phyloP scores from a whole-genome alignment of 2,329 filamentous ascomycete species.

The Pseudogymnoascus sp. region DNA sequence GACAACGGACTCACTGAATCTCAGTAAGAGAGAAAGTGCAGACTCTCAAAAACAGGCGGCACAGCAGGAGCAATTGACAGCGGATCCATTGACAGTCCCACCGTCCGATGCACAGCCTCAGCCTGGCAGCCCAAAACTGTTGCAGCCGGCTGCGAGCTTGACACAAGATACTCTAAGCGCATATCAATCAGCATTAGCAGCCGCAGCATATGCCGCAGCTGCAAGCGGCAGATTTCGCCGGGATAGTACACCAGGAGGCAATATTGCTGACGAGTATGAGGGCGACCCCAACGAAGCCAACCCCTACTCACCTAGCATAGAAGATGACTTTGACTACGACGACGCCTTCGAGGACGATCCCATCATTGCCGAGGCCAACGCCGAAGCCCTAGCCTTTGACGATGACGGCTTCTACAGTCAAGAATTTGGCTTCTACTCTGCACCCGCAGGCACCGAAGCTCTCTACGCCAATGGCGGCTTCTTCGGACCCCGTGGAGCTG shows the following conservation, averaged over 20 bases:
- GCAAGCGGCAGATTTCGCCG: constrained; percentile 67
- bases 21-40: constrained; percentile 3
- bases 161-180: constrained; percentile 53
- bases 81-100: background rate
- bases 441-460: constrained; percentile 33
- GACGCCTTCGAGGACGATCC: constrained; percentile 73
- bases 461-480: constrained; percentile 72
- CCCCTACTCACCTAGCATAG: constrained; percentile 11
- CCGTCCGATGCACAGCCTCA: background rate
- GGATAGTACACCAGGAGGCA: constrained; percentile 27
- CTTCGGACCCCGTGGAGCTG: constrained; percentile 67
- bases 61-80: background rate
- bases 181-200: constrained; percentile 77
- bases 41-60: background rate
- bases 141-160: constrained; percentile 19
- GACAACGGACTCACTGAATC: constrained; percentile 15
- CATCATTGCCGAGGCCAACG: constrained; percentile 92
- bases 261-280: constrained; percentile 17
- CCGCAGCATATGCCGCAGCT: constrained; percentile 69
- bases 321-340: constrained; percentile 37
- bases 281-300: constrained; percentile 17
- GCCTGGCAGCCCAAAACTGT: constrained; percentile 5
- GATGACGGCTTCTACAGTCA: constrained; percentile 90
- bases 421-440: constrained; percentile 92
- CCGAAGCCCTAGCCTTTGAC: constrained; percentile 84